Evolutionary conservation across 2,329 filamentous ascomycete genomes (phyloP).

Genomic region (Cucurbitaria berberidis): DNA sequence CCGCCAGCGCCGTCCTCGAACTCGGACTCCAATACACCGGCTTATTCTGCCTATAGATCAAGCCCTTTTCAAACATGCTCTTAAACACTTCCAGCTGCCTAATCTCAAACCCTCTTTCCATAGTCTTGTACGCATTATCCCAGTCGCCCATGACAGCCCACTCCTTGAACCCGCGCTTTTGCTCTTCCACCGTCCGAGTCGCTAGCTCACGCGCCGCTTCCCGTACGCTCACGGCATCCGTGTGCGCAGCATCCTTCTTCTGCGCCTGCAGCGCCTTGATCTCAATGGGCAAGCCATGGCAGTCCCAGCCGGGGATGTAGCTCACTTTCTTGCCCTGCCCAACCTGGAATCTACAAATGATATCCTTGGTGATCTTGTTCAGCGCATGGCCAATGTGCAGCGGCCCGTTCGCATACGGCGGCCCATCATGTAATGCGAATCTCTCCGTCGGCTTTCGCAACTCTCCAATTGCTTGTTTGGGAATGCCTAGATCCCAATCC

Average conservation of each 20-base stretch:
- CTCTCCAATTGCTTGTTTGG: not conserved
- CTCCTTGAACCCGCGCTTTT: constrained; percentile 74
- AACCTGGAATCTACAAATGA: constrained; percentile 82
- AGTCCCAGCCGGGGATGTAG: constrained; percentile 96
- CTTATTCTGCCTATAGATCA: constrained; percentile 80
- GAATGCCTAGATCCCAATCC: not conserved
- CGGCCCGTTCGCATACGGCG: constrained; percentile 92
- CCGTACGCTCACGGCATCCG: constrained; percentile 64
- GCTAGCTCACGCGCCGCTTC: constrained; percentile 70
- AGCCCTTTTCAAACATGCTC: constrained; percentile 70
- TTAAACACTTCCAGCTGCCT: constrained; percentile 77
- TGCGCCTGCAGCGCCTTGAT: constrained; percentile 80
- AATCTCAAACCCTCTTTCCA: constrained; percentile 77
- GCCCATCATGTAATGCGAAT: constrained; percentile 92
- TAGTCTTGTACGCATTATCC: constrained; percentile 77
- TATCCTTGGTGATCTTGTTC: constrained; percentile 97
- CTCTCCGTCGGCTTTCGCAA: constrained; percentile 50
- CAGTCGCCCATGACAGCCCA: constrained; percentile 84
- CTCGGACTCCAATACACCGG: constrained; percentile 88
- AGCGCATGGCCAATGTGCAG: constrained; percentile 93
- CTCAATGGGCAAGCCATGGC: constrained; percentile 95
- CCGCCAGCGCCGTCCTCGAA: constrained; percentile 77
- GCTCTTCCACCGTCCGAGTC: constrained; percentile 69
- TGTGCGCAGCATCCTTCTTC: constrained; percentile 47
- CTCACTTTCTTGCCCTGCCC: constrained; percentile 76